These are phyloP conservation scores for Thelephora ganbajun DNA, from an alignment of 768 basidiomycete genomes.

Conservation along the genomic window DNA sequence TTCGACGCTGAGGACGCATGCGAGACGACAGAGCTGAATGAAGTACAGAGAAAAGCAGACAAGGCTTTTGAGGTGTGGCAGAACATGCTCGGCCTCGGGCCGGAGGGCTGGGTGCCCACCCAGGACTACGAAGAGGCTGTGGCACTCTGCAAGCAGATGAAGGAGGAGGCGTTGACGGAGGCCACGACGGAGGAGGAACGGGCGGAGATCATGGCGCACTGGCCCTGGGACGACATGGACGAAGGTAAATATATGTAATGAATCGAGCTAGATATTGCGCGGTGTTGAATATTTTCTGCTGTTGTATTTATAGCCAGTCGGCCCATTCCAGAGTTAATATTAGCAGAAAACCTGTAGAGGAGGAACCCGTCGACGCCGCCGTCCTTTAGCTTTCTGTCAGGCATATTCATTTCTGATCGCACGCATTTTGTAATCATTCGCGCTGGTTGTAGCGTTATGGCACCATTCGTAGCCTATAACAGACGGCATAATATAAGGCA, in stretches of 20 bases:
- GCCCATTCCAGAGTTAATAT: too few species aligned
- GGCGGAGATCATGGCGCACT: constrained; percentile 24
- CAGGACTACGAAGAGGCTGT: constrained; percentile 27
- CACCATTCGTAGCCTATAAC: too few species aligned
- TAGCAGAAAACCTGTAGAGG: too few species aligned
- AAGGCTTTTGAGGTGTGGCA: constrained; percentile 15
- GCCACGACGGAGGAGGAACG: constrained; percentile 22
- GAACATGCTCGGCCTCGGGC: constrained; percentile 19
- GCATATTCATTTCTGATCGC: too few species aligned
- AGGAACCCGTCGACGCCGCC: too few species aligned
- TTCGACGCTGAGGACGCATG: constrained; percentile 29
- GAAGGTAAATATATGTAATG: constrained; percentile 30
- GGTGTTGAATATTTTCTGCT: background rate
- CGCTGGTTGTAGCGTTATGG: too few species aligned
- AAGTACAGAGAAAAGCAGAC: constrained; percentile 18
- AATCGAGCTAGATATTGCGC: constrained; percentile 1
- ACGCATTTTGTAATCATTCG: too few species aligned
- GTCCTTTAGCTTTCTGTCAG: too few species aligned
- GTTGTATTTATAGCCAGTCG: too few species aligned
- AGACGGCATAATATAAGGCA: too few species aligned
- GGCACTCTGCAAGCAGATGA: constrained; percentile 19
- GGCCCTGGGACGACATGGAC: constrained; percentile 35
- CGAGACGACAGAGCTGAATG: constrained; percentile 25
- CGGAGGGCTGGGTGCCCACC: constrained; percentile 30
- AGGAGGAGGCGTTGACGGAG: constrained; percentile 20